phyloP scores from a whole-genome alignment of 257 asterid species.

The Osmanthus fragrans region DNA sequence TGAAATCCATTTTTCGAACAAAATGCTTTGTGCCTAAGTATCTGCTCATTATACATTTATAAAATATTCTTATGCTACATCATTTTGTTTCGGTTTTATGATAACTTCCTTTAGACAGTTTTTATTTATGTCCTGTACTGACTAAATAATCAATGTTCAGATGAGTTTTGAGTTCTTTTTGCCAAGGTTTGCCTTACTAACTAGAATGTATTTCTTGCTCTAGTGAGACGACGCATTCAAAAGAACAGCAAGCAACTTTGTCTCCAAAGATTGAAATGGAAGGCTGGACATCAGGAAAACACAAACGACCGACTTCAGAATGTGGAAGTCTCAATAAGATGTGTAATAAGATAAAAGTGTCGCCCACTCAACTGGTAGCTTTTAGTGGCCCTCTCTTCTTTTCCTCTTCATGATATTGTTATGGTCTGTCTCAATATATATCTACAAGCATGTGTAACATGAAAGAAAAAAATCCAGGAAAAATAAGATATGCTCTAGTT shows the following conservation, averaged over 20 bases:
- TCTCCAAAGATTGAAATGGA: constrained; percentile 49
- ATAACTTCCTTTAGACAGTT: neutral
- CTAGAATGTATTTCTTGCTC: constrained; percentile 18
- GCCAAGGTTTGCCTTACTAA: constrained; percentile 3
- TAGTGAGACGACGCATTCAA: constrained; percentile 35
- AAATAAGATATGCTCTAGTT: neutral
- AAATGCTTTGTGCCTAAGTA: neutral
- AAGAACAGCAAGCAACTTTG: constrained; percentile 34
- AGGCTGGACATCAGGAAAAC: constrained; percentile 77
- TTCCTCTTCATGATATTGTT: constrained; percentile 22
- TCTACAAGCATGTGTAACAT: constrained; percentile 10
- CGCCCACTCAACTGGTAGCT: constrained; percentile 50
- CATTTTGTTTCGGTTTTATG: neutral
- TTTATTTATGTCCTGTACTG: neutral
- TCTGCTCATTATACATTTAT: neutral
- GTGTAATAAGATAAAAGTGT: constrained; percentile 38
- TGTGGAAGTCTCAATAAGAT: constrained; percentile 31
- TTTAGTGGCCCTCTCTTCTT: constrained; percentile 17
- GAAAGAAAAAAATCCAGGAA: neutral
- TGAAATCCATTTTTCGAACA: neutral
- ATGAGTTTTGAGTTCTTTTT: neutral
- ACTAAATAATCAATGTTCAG: constrained; percentile 4
- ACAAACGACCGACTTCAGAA: constrained; percentile 35
- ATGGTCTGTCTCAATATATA: neutral
- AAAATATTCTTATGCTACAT: neutral